phyloP scores from a whole-genome alignment of 768 basidiomycete genomes.

The Mycena rosella region DNA sequence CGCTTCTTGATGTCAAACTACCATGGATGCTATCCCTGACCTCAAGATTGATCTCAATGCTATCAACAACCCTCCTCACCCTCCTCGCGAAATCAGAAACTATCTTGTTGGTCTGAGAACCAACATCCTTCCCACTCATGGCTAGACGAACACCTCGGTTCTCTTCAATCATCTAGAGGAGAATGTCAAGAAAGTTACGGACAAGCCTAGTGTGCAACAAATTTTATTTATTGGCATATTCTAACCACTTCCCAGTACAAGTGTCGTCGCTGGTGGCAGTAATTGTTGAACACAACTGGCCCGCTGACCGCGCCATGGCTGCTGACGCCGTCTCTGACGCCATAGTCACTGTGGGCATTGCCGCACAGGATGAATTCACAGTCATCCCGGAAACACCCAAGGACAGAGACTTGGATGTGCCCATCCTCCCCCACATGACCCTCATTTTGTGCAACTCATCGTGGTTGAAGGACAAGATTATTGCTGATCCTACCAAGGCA shows the following conservation, averaged over 20 bases:
- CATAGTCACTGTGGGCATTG: not conserved
- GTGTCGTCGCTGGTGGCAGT: slow-evolving; percentile 20
- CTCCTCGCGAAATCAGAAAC: not conserved
- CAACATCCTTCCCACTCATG: slow-evolving; percentile 11
- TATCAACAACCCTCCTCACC: not conserved
- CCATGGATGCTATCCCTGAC: not conserved
- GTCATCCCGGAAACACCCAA: slow-evolving; percentile 1
- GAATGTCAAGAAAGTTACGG: slow-evolving; percentile 1
- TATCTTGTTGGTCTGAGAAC: slow-evolving; percentile 6
- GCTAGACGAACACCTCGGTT: slow-evolving; percentile 4
- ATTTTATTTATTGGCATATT: not conserved
- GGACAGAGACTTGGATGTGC: not conserved
- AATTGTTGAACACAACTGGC: slow-evolving; percentile 8
- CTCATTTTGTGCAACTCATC: not conserved
- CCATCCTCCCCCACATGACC: slow-evolving; percentile 8
- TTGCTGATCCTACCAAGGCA: slow-evolving; percentile 12
- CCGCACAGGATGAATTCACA: not conserved
- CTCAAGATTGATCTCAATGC: not conserved
- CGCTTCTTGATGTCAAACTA: not conserved
- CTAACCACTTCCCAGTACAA: not conserved
- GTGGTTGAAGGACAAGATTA: slow-evolving; percentile 4
- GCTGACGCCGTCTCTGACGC: slow-evolving; percentile 7
- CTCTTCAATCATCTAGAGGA: slow-evolving; percentile 10
- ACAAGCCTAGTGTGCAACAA: slow-evolving; percentile 12
- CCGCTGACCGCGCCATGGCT: slow-evolving; percentile 5